Conservation (phyloP, 2,329 filamentous ascomycete genomes). For the Gaeumannomyces tritici region DNA sequence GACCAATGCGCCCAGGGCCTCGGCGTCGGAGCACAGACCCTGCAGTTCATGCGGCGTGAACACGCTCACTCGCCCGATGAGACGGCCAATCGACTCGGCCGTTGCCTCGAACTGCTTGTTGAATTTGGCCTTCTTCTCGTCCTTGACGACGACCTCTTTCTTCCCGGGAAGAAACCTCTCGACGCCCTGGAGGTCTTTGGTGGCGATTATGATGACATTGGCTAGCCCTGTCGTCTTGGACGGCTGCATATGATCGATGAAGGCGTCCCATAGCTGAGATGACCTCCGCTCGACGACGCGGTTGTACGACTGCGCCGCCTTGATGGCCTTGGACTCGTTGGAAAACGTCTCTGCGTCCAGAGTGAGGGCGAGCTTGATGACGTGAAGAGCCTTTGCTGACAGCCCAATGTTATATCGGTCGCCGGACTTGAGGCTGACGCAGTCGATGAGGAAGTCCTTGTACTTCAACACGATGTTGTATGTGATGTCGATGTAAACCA, state of each 20-base stretch:
- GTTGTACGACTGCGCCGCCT: conserved; percentile 50
- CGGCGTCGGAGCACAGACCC: conserved; percentile 54
- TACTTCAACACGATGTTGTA: conserved; percentile 57
- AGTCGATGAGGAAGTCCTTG: conserved; percentile 47
- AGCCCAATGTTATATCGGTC: conserved; percentile 40
- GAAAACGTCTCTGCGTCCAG: conserved; percentile 63
- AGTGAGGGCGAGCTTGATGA: conserved; percentile 57
- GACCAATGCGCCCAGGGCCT: conserved; percentile 61
- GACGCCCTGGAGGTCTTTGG: conserved; percentile 60
- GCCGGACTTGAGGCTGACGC: conserved; percentile 36
- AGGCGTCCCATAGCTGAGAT: conserved; percentile 67
- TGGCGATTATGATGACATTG: conserved; percentile 61
- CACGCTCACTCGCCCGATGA: conserved; percentile 71
- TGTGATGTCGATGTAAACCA: conserved; percentile 54
- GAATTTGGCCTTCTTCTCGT: conserved; percentile 53
- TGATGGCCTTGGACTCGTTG: conserved; percentile 59
- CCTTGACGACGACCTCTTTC: conserved; percentile 28
- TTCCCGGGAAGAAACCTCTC: conserved; percentile 59
- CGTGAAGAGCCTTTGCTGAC: conserved; percentile 46
- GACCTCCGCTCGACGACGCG: conserved; percentile 62
- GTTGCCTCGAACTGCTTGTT: conserved; percentile 58
- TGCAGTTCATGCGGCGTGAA: conserved; percentile 62
- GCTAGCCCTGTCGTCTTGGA: conserved; percentile 58
- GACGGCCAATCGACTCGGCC: conserved; percentile 53
- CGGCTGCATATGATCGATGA: conserved; percentile 57